Evolutionary conservation across 495 filamentous ascomycete genomes (phyloP), one percentile per base, ranked within the genome.

Genomic region (Trichoderma parareesei): DNA sequence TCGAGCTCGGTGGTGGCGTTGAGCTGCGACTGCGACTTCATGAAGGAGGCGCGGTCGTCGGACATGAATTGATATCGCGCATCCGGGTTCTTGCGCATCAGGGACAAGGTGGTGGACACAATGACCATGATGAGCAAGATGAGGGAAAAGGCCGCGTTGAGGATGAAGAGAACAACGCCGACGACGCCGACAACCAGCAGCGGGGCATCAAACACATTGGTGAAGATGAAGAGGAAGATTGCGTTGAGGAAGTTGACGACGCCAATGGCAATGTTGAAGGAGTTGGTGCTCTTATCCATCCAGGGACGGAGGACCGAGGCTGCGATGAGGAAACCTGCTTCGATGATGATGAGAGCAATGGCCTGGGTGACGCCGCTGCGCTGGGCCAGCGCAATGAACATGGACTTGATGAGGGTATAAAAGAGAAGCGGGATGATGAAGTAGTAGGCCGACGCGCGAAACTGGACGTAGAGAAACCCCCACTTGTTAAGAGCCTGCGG

Each of bases 251-350:
- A 96, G 77, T 97, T 98, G 71, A 97, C 79, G 38, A 84, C 87
- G 64, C 84, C 87, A 71, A 98, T 98, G 64, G 93, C 81, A 68
- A 98, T 96, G 79, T 98, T 98, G 83, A 95, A 96, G 61, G 87
- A 85, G 74, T 98, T 98, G 66, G 93, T 97, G 78, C 92, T 94
- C 85, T 97, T 98, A 81, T 98, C 94, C 94, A 98, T 98, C 87
- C 92, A 98, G 7, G 94, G 94, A 48, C 91, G 87, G 69, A 97
- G 78, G 55, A 96, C 85, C 67, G 85, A 89, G 42, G 91, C 87
- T 38, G 73, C 84, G 69, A 98, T 88, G 67, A 98, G 81, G 69
- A 90, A 87, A 38, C 71, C 85, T 0, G 90, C 89, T 78, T 98
- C 94, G 66, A 98, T 87, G 48, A 98, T 75, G 60, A 98, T 82